These are phyloP conservation scores for Pichia cactophila DNA, from an alignment of 1,139 yeast genomes.

Conservation along the genomic window DNA sequence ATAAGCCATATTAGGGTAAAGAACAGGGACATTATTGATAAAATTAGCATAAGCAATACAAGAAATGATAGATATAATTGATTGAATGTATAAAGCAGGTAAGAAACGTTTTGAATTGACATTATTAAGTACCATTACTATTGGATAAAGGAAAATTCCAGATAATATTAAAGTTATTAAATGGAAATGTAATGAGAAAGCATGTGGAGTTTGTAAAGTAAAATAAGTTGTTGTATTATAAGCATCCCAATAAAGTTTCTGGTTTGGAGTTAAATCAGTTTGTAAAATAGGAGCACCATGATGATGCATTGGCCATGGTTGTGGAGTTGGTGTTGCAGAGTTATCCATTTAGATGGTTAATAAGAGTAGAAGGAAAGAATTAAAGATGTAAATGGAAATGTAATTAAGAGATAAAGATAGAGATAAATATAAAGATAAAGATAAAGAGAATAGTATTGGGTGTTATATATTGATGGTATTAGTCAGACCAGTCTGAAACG, in stretches of 20 bases:
- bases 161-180: constrained; percentile 39
- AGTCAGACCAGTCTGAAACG: not conserved
- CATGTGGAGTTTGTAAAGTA: constrained; percentile 43
- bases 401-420: not conserved
- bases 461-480: too few species aligned
- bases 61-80: constrained; percentile 40
- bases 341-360: not conserved
- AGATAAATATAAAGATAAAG: not conserved
- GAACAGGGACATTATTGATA: constrained; percentile 50
- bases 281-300: constrained; percentile 78
- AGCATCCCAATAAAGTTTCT: constrained; percentile 66
- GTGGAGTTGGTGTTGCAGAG: constrained; percentile 26
- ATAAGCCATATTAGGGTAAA: constrained; percentile 77
- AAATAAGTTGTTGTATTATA: constrained; percentile 80
- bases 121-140: constrained; percentile 57
- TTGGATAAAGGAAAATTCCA: constrained; percentile 59
- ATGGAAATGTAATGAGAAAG: constrained; percentile 53
- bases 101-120: constrained; percentile 45
- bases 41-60: constrained; percentile 55
- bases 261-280: constrained; percentile 63
- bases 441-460: not conserved
- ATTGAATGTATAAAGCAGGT: constrained; percentile 47
- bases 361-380: too few species aligned
- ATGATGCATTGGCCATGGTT: constrained; percentile 41
- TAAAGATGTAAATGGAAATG: not conserved